These are phyloP conservation scores for Pseudocercospora vitis DNA, from an alignment of 2,329 filamentous ascomycete genomes.

Conservation along the genomic window DNA sequence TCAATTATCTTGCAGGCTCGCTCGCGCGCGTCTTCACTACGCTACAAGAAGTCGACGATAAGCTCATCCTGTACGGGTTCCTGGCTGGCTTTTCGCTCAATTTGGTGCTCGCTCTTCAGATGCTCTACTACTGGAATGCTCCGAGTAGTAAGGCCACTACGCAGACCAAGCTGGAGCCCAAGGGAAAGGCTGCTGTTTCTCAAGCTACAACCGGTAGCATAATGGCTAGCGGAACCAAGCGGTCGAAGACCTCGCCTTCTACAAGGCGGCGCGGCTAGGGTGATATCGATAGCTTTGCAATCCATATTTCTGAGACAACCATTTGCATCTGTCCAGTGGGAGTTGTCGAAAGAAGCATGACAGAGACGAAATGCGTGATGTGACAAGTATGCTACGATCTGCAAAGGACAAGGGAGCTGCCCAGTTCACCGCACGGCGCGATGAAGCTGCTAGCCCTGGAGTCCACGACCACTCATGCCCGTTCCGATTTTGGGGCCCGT, in stretches of 20 bases:
- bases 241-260: slow-evolving; percentile 30
- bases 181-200: slow-evolving; percentile 38
- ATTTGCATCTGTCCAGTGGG: too few relatives aligned
- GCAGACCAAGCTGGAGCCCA: slow-evolving; percentile 43
- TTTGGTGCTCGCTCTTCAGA: slow-evolving; percentile 79
- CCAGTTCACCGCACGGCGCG: too few relatives aligned
- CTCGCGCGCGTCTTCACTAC: slow-evolving; percentile 96
- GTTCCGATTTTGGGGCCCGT: not conserved
- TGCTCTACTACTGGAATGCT: slow-evolving; percentile 94
- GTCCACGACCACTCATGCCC: not conserved
- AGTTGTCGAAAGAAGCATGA: too few relatives aligned
- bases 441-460: not conserved
- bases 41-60: slow-evolving; percentile 94
- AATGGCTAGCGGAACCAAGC: slow-evolving; percentile 42
- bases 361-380: too few relatives aligned
- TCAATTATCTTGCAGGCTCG: slow-evolving; percentile 94
- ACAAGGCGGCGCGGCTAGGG: slow-evolving; percentile 37
- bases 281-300: not conserved
- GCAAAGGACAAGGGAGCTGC: too few relatives aligned
- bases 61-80: slow-evolving; percentile 93
- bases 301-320: not conserved
- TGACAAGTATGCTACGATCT: too few relatives aligned
- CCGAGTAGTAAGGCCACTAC: slow-evolving; percentile 41
- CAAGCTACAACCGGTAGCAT: slow-evolving; percentile 31
- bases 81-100: slow-evolving; percentile 90